A percentile compares a stretch with the other conserved stretches of the same genome.
phyloP scores from a whole-genome alignment of 23 red algal species.

The Gracilaria caudata region DNA sequence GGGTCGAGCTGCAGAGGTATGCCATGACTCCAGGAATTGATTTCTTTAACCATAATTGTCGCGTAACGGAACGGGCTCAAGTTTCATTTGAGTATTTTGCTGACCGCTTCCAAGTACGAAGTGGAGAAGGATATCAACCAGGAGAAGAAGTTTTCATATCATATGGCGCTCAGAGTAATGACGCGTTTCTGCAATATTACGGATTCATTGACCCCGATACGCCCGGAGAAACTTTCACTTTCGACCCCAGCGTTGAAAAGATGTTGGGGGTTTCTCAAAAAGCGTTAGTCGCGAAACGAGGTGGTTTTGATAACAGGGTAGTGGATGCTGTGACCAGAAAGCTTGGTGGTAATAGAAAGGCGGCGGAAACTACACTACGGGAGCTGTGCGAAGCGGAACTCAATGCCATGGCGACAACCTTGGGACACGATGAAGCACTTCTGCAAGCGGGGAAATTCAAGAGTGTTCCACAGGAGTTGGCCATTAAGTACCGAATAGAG shows the following conservation, averaged over 20 bases:
- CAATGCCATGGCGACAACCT: constrained; percentile 57
- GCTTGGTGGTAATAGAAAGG: constrained; percentile 25
- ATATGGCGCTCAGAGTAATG: constrained; percentile 92
- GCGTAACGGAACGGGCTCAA: constrained; percentile 46
- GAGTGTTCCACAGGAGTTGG: constrained; percentile 36
- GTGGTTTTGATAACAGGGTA: constrained; percentile 50
- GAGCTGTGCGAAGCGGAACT: constrained; percentile 61
- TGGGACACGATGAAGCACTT: constrained; percentile 56
- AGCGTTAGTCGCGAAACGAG: constrained; percentile 15
- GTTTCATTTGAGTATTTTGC: constrained; percentile 82
- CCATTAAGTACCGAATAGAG: constrained; percentile 63
- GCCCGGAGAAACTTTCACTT: constrained; percentile 77
- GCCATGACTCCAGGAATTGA: constrained; percentile 80
- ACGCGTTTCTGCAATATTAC: constrained; percentile 85
- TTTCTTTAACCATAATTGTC: constrained; percentile 78
- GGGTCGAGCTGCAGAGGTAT: constrained; percentile 58
- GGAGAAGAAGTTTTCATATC: constrained; percentile 90
- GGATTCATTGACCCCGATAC: constrained; percentile 91
- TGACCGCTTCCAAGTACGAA: constrained; percentile 61
- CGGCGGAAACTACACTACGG: constrained; percentile 30
- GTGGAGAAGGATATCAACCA: constrained; percentile 51
- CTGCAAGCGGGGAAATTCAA: neutral
- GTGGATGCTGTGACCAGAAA: constrained; percentile 44
- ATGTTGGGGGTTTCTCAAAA: constrained; percentile 39
- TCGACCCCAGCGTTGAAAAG: constrained; percentile 35